Evolutionary conservation across 805 yeast species (phyloP), one percentile per base, ranked within the genome.

Genomic region (Candida namnaoensis): DNA sequence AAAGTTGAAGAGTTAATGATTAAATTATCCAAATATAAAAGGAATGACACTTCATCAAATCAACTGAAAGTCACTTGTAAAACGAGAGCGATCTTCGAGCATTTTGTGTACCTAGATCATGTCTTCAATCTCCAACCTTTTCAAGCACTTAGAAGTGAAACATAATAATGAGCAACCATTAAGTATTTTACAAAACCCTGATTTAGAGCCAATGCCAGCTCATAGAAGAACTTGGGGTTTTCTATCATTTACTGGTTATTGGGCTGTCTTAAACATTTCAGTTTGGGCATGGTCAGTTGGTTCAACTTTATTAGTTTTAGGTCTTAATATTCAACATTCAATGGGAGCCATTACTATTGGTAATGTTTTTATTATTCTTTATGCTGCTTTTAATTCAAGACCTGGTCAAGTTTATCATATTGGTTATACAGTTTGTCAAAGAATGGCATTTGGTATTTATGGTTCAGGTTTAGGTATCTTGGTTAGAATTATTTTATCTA

Each of bases 401-500:
- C 63, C 61, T 3, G 70, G 71, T 25, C 49, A 54, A 11, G 48
- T 57, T 19, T 65, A 54, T 40, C 68, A 63, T 45, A 50, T 58
- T 37, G 64, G 64, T 7, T 60, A 52, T 41, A 56, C 65, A 7
- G 45, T 60, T 9, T 52, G 50, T 15, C 63, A 56, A 38, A 41
- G 65, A 36, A 46, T 56, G 39, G 50, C 54, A n/a, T 60, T 60
- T 47, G 72, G 72, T 32, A 53, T 62, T 7, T 48, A 56, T 38
- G 70, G 70, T 7, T 58, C 65, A 5, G 51, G 48, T 9, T 38
- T 65, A 19, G 68, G 65, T n/a, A 57, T 67, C 15, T 33, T 57
- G 26, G 57, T 63, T 27, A 49, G 71, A 45, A 56, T 60, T 12
- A 47, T 63, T 32, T 48, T 67, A 39, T 58, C 65, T 7, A 53